phyloP scores from a whole-genome alignment of 139 green algal species.

The Chlorella sp. region DNA sequence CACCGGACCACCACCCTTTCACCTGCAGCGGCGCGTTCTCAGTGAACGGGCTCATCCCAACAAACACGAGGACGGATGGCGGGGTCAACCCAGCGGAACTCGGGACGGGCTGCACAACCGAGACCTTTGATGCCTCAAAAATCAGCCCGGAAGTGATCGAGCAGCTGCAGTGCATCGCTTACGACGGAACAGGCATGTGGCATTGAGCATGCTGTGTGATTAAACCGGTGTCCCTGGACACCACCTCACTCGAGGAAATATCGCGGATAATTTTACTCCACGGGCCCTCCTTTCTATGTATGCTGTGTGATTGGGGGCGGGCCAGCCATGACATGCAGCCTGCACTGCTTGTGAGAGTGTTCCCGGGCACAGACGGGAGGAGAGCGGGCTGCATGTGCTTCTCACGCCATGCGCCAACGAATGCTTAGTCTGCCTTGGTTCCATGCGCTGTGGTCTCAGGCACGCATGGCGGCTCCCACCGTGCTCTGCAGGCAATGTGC shows the following conservation, averaged over 20 bases:
- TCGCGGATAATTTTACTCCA: neutral
- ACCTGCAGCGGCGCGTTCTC: neutral
- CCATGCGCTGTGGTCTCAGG: neutral
- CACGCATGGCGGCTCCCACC: neutral
- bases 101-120: neutral
- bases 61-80: neutral
- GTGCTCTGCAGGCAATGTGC: neutral
- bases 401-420: neutral
- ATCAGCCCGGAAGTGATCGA: neutral
- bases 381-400: neutral
- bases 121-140: neutral
- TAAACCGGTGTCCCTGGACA: neutral
- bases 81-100: neutral
- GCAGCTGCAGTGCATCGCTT: neutral
- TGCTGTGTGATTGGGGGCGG: too few species aligned
- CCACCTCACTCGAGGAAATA: neutral
- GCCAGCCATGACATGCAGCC: too few species aligned
- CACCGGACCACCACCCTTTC: too few species aligned
- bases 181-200: neutral
- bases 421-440: neutral
- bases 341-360: too few species aligned
- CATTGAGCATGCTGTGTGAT: too few species aligned
- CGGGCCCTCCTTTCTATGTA: too few species aligned
- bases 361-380: too few species aligned
- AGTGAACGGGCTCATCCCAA: neutral